A percentile compares a stretch with the other conserved stretches of the same genome.
phyloP scores from a whole-genome alignment of 768 basidiomycete species.

The Mycena maculata region DNA sequence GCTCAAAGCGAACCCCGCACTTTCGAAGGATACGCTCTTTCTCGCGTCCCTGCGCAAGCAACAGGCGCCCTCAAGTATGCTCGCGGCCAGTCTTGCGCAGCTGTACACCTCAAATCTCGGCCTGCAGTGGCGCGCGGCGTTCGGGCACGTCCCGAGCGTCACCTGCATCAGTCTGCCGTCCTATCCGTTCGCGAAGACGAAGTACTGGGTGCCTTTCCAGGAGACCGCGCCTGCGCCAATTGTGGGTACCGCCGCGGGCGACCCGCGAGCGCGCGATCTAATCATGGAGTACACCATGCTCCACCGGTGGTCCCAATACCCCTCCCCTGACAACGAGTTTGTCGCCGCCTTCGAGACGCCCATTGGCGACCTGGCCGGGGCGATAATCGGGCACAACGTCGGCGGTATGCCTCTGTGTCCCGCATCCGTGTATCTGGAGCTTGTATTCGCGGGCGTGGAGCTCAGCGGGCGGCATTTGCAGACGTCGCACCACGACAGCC shows the following conservation, averaged over 20 bases:
- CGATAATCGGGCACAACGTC: slow-evolving; percentile 70
- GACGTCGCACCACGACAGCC: slow-evolving; percentile 41
- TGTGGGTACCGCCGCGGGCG: background rate
- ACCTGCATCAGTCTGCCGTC: slow-evolving; percentile 66
- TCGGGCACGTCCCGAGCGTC: slow-evolving; percentile 54
- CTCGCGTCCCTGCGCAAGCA: slow-evolving; percentile 64
- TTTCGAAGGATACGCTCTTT: slow-evolving; percentile 48
- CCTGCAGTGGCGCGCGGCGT: slow-evolving; percentile 68
- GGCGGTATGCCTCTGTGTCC: slow-evolving; percentile 68
- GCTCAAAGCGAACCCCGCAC: slow-evolving; percentile 55
- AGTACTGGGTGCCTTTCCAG: slow-evolving; percentile 67
- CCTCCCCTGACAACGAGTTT: slow-evolving; percentile 47
- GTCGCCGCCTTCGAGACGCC: slow-evolving; percentile 67
- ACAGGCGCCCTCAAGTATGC: slow-evolving; percentile 55
- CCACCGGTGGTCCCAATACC: slow-evolving; percentile 55
- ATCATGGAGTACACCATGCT: slow-evolving; percentile 50
- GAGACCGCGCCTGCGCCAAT: slow-evolving; percentile 38
- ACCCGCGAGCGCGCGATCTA: background rate
- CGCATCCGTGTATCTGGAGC: slow-evolving; percentile 73
- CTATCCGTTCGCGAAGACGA: slow-evolving; percentile 69
- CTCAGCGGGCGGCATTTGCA: slow-evolving; percentile 49
- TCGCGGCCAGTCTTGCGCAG: slow-evolving; percentile 58
- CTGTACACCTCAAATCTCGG: slow-evolving; percentile 57
- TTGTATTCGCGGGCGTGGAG: slow-evolving; percentile 59
- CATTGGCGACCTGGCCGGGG: slow-evolving; percentile 52